Evolutionary conservation across 345 rosid species (phyloP), one percentile per base, ranked within the genome.

Genomic region (Citrus inodora): DNA sequence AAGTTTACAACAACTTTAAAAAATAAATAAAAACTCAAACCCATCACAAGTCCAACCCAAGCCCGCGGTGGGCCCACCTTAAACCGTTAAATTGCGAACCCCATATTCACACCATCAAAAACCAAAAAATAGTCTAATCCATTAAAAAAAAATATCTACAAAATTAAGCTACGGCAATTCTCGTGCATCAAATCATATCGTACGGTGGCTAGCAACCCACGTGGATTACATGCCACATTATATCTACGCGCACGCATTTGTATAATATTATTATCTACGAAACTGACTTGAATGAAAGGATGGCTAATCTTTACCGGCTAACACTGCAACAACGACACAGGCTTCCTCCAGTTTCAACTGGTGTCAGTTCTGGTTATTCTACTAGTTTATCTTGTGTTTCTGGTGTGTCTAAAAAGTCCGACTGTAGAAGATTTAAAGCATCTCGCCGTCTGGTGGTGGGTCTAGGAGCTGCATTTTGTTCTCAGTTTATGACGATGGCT

Each of bases 361-460:
- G 63, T 56, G 76, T 75, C 13, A 40, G 55, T 75, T 27, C 30
- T 27, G 80, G 71, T 64, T 16, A 63, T 17, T 62, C 79, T 30
- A 65, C 83, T 37, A 21, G 76, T 56, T 30, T 78, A 27, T 8
- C 48, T 10, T 67, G 68, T 75, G 85, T 79, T 84, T 80, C 83
- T 75, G 60, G 79, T 38, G 51, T 67, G 30, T 67, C 83, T 3
- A 60, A 79, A 67, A 83, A 77, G 46, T 51, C 76, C 75, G 66
- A 30, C 73, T 60, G n/a, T 48, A 69, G 70, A 24, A 78, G 70
- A 24, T 78, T 77, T 71, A 84, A 83, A 73, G 71, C 86, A 30
- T 86, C 94, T 37, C 93, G 94, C 22, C 89, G 92, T 30, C 37
- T 88, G 11, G 85, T 88, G 60, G 69, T 93, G 1, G 97, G 95